Percentiles rank a stretch among this genome's conserved stretches.
phyloP scores from a whole-genome alignment of 2,329 filamentous ascomycete species.

The Colletotrichum sp. region DNA sequence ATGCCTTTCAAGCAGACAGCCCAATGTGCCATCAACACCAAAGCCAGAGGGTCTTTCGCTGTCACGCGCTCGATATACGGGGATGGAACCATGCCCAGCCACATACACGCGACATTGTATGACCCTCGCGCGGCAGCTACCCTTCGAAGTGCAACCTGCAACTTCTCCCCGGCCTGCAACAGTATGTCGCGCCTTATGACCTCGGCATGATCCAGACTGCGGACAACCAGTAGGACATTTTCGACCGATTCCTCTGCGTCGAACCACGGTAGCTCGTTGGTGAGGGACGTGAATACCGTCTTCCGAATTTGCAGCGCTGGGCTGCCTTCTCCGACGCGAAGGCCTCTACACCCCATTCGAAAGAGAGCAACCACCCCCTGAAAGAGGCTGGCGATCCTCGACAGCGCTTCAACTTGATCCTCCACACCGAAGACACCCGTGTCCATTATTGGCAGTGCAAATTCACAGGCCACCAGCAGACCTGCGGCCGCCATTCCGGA shows the following conservation, averaged over 20 bases:
- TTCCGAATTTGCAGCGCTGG: neutral
- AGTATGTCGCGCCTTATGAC: neutral
- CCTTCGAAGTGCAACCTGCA: neutral
- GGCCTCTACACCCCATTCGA: neutral
- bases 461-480: neutral
- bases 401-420: neutral
- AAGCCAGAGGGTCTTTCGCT: neutral
- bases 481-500: neutral
- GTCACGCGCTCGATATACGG: neutral
- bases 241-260: neutral
- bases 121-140: neutral
- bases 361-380: neutral
- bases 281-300: neutral
- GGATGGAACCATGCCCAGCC: neutral
- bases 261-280: neutral
- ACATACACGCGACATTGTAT: neutral
- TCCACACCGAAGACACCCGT: neutral
- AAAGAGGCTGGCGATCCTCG: neutral
- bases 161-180: neutral
- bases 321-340: neutral
- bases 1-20: neutral
- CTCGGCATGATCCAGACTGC: neutral
- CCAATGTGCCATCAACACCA: neutral
- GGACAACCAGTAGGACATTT: neutral
- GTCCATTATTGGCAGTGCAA: neutral